Base-by-base conservation (phyloP, 768 basidiomycete species). In the Russula foetens region DNA sequence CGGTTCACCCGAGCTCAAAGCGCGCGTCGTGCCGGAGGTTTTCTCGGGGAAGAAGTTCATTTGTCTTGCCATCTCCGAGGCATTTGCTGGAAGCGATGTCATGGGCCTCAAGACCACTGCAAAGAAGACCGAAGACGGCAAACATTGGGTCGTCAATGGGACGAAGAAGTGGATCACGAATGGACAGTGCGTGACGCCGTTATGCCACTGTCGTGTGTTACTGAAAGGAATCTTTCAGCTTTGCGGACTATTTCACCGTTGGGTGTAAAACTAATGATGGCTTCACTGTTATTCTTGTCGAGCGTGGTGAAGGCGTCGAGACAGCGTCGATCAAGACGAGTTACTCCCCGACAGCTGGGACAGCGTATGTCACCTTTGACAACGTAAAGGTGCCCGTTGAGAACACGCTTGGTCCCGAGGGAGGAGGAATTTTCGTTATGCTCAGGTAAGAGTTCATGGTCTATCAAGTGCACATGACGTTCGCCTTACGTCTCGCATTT, bases 131-230 rank as follows among this genome's bases (percentile, higher is more conserved):
- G 84, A 84, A 56, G 91, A 94, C 68, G 92, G 90, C 29, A 88
- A 88, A 70, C 77, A 84, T 65, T 92, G 85, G 84, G 86, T 88
- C 35, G 83, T 95, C 66, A 91, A 88, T 65, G 92, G 88, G 53
- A 87, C 84, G 62, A 92, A 92, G 80, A 90, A 90, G 74, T 90
- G 87, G 86, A 88, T 90, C 66, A 88, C 86, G n/a, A 90, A 89
- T 67, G 84, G 84, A 72, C 81, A 79, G 75, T 81, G 62, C 71
- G 76, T 71, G 19, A 24, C 35, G 41, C 3, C 0, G 24, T 35
- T 26, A 21, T 12, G 6, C 39, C 21, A 4, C 43, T 51, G 53
- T 14, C 11, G 31, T 31, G 23, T 11, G 46, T 24, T n/a, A 14
- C 41, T 55, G 61, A 52, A 45, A 59, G 2, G 23, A 41, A 35